Conservation (phyloP, 75 land plant genomes). For the Selaginella moellendorffii region DNA sequence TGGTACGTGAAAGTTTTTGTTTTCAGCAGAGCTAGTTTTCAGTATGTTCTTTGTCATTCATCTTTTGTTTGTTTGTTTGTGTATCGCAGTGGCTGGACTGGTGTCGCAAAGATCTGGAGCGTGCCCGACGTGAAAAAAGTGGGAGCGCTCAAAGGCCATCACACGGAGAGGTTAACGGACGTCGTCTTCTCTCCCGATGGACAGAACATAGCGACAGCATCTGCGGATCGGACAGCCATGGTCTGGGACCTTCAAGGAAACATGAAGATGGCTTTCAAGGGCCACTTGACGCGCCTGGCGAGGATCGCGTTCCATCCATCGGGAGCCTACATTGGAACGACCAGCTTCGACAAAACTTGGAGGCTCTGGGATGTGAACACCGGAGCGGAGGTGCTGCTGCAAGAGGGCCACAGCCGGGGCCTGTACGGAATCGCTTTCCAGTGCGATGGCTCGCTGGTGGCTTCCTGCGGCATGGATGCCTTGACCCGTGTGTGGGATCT, state of each 20-base stretch:
- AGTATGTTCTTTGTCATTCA: not conserved
- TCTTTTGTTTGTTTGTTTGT: not conserved
- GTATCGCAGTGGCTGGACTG: slow-evolving; percentile 55
- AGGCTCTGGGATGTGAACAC: slow-evolving; percentile 87
- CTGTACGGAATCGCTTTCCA: slow-evolving; percentile 88
- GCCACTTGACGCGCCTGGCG: slow-evolving; percentile 93
- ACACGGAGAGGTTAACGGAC: slow-evolving; percentile 80
- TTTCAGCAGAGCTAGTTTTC: slow-evolving; percentile 1
- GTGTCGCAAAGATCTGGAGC: slow-evolving; percentile 66
- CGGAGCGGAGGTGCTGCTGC: slow-evolving; percentile 81
- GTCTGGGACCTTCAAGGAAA: slow-evolving; percentile 70
- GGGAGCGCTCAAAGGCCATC: slow-evolving; percentile 53
- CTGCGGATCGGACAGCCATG: slow-evolving; percentile 86
- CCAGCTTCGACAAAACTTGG: slow-evolving; percentile 99
- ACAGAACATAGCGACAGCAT: slow-evolving; percentile 64
- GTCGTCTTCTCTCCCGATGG: slow-evolving; percentile 67
- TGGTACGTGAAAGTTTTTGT: slow-evolving; percentile 30
- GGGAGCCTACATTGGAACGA: slow-evolving; percentile 82
- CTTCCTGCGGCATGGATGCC: slow-evolving; percentile 93
- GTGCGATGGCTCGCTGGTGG: slow-evolving; percentile 79
- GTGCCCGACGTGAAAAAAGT: slow-evolving; percentile 56
- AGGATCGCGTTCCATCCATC: slow-evolving; percentile 90
- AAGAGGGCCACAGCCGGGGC: slow-evolving; percentile 98
- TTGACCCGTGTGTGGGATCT: slow-evolving; percentile 97
- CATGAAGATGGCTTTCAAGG: slow-evolving; percentile 46